Evolutionary conservation across 75 land plant species (phyloP).

Genomic region (Azolla pinnata): DNA sequence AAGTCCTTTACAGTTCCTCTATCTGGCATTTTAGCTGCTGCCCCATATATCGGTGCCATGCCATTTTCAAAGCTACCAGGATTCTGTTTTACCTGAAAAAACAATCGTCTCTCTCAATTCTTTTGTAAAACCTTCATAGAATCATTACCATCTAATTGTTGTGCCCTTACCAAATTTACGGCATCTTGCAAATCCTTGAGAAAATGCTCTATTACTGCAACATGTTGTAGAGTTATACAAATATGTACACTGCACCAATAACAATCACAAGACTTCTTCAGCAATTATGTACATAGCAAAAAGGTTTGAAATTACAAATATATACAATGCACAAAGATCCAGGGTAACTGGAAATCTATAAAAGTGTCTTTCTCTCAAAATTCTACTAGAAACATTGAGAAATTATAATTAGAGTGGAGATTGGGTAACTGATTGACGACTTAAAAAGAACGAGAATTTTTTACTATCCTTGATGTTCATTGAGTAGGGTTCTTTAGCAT

Average conservation of each 20-base stretch:
- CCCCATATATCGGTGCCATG: slow-evolving; percentile 95
- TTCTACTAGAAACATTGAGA: no score
- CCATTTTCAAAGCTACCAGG: slow-evolving; percentile 81
- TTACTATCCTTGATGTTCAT: no score
- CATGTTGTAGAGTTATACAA: slow-evolving; percentile 91
- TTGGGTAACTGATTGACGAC: no score
- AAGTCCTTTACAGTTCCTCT: slow-evolving; percentile 73
- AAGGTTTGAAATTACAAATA: no score
- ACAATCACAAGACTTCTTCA: background rate
- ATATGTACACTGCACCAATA: slow-evolving; percentile 63
- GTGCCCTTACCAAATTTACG: slow-evolving; percentile 55
- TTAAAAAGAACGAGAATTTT: no score
- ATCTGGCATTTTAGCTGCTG: slow-evolving; percentile 91
- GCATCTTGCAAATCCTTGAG: slow-evolving; percentile 55
- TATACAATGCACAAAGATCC: no score
- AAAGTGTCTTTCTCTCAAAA: no score
- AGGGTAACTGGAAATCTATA: no score
- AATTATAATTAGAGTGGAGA: no score
- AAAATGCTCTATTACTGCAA: slow-evolving; percentile 54
- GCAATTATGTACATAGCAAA: no score
- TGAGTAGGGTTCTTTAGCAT: no score
- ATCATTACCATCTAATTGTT: no score
- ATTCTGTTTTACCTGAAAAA: slow-evolving; percentile 83
- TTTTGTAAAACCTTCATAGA: background rate
- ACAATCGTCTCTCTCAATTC: background rate